Base-by-base conservation (phyloP, 129 eudicot species). In the Pulicaria dysenterica region DNA sequence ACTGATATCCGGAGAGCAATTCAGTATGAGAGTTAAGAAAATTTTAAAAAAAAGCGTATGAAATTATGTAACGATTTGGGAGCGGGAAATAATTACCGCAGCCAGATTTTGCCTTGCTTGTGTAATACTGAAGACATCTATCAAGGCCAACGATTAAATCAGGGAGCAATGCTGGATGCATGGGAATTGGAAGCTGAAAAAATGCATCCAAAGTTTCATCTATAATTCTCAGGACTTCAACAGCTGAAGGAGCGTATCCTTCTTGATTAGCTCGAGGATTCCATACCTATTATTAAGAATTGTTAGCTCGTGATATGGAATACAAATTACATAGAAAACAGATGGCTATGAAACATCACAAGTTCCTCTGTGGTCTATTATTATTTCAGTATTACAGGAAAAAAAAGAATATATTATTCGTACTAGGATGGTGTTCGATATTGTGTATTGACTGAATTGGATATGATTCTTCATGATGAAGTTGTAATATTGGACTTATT, bases 121-220 rank as follows among this genome's bases (percentile, higher is more conserved):
- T 74, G 76, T 95, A 95, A 78, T 90, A 88, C 60, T 95, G 96
- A 19, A 95, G 93, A 73, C 94, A 95, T 78, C 90, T 73, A 80
- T 95, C 99, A 8, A 95, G 99, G 66, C 99, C 99, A 67, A 82
- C 67, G 51, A 95, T 78, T 75, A 95, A 77, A 79, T 95, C 99
- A 31, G 99, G 97, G 40, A 95, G 91, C 53, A 95, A 43, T 31
- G 94, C 89, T 65, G 99, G 97, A 79, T 95, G 99, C 80, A 82
- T 84, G 36, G 95, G 97, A 84, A 95, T 91, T 41, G 99, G 99
- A 62, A 95, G 86, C 85, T 73, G 91, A 76, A 95, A 95, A 80
- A 80, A 95, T 16, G 97, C 97, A 73, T 95, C 97, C 74, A 95
- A 76, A 10, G 96, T 88, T 67, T 95, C 99, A 71, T 95, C 97